Conservation (phyloP, 257 asterid species). For the Eucommia ulmoides region DNA sequence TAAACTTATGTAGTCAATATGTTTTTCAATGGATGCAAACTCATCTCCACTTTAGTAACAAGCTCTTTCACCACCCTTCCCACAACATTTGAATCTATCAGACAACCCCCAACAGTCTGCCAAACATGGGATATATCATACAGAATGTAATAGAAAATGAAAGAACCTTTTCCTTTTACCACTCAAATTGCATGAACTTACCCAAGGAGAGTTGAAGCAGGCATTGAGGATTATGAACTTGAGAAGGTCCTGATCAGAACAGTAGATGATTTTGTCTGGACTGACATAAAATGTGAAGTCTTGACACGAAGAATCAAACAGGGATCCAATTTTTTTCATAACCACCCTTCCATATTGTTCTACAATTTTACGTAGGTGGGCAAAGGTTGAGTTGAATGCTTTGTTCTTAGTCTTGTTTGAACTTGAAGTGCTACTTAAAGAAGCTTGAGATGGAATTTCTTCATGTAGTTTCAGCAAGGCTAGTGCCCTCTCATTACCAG, state of each 20-base stretch:
- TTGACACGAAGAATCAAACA: not conserved
- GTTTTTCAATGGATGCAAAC: too few relatives aligned
- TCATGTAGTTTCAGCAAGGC: not conserved
- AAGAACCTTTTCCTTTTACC: too few relatives aligned
- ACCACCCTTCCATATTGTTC: not conserved
- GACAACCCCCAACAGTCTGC: too few relatives aligned
- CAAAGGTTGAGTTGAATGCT: not conserved
- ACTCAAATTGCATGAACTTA: not conserved
- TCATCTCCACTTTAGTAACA: too few relatives aligned
- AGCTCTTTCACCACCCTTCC: too few relatives aligned
- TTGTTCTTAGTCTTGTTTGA: not conserved
- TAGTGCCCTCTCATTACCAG: not conserved
- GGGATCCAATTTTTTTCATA: not conserved
- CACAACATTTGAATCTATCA: too few relatives aligned
- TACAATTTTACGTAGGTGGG: not conserved
- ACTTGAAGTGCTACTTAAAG: not conserved
- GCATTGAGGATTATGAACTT: not conserved
- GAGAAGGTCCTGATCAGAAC: not conserved
- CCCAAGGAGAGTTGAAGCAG: not conserved
- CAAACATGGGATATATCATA: too few relatives aligned
- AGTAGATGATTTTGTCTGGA: not conserved
- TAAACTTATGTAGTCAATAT: too few relatives aligned
- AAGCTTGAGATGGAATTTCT: not conserved
- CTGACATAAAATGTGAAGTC: not conserved
- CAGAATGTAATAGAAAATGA: too few relatives aligned